phyloP scores from a whole-genome alignment of 352 stramenopile species.

The Phytophthora pinifolia region DNA sequence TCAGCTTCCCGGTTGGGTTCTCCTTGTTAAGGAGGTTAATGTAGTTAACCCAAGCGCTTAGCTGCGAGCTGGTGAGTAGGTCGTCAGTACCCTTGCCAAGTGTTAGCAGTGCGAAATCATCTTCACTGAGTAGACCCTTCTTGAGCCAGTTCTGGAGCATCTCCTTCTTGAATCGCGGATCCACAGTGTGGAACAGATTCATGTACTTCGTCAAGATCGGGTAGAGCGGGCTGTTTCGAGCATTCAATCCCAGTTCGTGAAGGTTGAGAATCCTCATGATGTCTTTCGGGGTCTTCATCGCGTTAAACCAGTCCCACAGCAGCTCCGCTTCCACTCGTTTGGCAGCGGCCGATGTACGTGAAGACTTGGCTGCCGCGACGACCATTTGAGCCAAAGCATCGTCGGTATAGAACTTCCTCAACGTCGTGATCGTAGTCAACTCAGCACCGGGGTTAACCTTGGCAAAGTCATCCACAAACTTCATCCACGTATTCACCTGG shows the following conservation, averaged over 20 bases:
- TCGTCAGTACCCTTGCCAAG: slow-evolving; percentile 5
- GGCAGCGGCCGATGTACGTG: not conserved
- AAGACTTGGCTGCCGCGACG: not conserved
- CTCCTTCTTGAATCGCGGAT: slow-evolving; percentile 5
- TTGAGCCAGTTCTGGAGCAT: slow-evolving; percentile 7
- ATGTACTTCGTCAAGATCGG: slow-evolving; percentile 17
- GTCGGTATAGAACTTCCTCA: not conserved
- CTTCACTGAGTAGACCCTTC: slow-evolving; percentile 5
- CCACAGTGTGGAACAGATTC: not conserved
- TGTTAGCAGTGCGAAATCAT: not conserved
- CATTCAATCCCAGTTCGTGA: not conserved
- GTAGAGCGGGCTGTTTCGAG: slow-evolving; percentile 9
- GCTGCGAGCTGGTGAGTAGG: slow-evolving; percentile 2
- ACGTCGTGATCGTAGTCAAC: slow-evolving; percentile 1
- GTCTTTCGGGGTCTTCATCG: not conserved
- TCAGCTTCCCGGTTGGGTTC: no score
- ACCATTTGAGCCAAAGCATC: slow-evolving; percentile 9
- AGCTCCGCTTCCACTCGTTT: slow-evolving; percentile 9
- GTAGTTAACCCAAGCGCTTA: not conserved
- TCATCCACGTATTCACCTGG: slow-evolving; percentile 2
- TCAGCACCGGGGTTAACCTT: not conserved
- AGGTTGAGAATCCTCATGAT: slow-evolving; percentile 13
- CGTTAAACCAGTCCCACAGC: slow-evolving; percentile 10
- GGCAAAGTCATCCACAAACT: not conserved
- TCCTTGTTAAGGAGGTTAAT: no score